Conservation (phyloP, 805 yeast species). For the Monosporozyma aquatica region DNA sequence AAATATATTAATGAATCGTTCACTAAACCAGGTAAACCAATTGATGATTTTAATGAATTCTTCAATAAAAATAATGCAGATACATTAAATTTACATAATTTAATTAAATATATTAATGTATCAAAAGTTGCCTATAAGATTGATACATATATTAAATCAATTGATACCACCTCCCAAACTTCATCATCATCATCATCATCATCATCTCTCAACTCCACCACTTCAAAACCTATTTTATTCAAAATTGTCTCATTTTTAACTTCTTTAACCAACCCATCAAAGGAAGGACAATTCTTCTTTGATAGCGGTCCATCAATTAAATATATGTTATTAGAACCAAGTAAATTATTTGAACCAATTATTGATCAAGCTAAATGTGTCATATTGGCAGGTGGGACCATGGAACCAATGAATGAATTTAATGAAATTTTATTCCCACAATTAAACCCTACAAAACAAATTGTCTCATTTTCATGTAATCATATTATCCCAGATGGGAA, state of each 20-base stretch:
- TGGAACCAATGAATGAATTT: slow-evolving; percentile 81
- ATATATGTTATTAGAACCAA: slow-evolving; percentile 74
- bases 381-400: slow-evolving; percentile 86
- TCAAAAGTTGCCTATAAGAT: slow-evolving; percentile 80
- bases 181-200: too few species aligned
- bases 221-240: slow-evolving; percentile 47
- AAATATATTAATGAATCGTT: slow-evolving; percentile 36
- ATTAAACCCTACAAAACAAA: slow-evolving; percentile 31
- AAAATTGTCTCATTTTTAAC: slow-evolving; percentile 56
- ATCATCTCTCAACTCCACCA: background rate
- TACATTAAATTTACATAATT: slow-evolving; percentile 54
- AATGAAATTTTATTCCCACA: slow-evolving; percentile 57
- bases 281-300: slow-evolving; percentile 73
- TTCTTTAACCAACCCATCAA: slow-evolving; percentile 60
- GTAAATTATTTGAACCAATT: slow-evolving; percentile 55
- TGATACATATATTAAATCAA: slow-evolving; percentile 47
- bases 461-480: slow-evolving; percentile 60
- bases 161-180: too few species aligned
- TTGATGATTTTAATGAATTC: slow-evolving; percentile 41
- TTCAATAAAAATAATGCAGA: slow-evolving; percentile 57
- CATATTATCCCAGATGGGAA: slow-evolving; percentile 74
- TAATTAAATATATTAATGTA: slow-evolving; percentile 52
- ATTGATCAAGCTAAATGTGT: slow-evolving; percentile 60
- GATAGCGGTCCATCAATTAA: slow-evolving; percentile 36
- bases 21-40: slow-evolving; percentile 44